phyloP scores from a whole-genome alignment of 2,329 filamentous ascomycete species.

The Diaporthe velutina region DNA sequence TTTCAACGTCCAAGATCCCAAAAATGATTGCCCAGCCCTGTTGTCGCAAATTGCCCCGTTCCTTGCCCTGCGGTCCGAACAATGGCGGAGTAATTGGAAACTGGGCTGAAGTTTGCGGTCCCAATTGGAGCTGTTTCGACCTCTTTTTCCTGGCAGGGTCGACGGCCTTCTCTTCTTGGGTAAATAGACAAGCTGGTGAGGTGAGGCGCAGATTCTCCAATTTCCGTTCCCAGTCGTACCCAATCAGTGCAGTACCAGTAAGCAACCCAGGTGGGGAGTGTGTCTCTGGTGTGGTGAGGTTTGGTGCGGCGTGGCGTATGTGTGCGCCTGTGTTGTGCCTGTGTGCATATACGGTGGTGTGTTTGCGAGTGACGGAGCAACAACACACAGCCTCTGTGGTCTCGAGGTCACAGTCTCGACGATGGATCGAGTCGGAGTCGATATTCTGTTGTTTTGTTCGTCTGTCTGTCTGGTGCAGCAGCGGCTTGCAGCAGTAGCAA shows the following conservation, averaged over 20 bases:
- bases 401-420: constrained; percentile 14
- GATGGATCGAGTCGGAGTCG: background rate
- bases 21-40: constrained; percentile 18
- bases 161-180: background rate
- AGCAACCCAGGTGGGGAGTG: background rate
- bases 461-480: background rate
- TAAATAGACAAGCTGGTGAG: background rate
- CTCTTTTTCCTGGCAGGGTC: background rate
- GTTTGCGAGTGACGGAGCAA: constrained; percentile 2
- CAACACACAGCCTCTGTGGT: background rate
- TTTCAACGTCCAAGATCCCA: constrained; percentile 6
- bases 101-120: constrained; percentile 7
- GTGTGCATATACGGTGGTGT: background rate
- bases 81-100: constrained; percentile 16
- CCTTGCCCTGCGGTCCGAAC: background rate
- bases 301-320: background rate
- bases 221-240: constrained; percentile 17
- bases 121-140: constrained; percentile 13
- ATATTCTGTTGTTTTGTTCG: constrained; percentile 1
- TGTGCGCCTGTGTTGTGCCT: background rate
- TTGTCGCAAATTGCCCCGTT: constrained; percentile 11
- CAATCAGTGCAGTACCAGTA: constrained; percentile 2
- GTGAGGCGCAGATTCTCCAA: background rate
- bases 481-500: constrained; percentile 1
- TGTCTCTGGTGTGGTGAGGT: background rate